Evolutionary conservation across 805 yeast species (phyloP).

Genomic region (Tetrapisispora nanseiensis): DNA sequence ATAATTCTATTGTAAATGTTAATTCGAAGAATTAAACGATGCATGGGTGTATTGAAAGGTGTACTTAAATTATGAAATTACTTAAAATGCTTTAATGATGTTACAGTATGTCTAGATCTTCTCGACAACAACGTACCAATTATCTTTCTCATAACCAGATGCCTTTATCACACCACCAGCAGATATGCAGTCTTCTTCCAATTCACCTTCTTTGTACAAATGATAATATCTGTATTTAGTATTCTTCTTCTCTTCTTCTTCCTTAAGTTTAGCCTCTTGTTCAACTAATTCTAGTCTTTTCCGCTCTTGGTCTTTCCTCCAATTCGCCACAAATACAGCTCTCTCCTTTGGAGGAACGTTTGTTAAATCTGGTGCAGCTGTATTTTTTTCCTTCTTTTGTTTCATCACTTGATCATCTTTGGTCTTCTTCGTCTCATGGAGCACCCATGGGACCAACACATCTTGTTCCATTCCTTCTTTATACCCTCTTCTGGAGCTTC

Average conservation of each 20-base stretch:
- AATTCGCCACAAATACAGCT: conserved; percentile 16
- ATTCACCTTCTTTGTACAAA: conserved; percentile 74
- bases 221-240: conserved; percentile 85
- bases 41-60: too few relatives aligned
- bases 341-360: conserved; percentile 23
- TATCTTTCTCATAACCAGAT: conserved; percentile 84
- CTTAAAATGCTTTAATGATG: too few relatives aligned
- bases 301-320: conserved; percentile 21
- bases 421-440: conserved; percentile 35
- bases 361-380: conserved; percentile 21
- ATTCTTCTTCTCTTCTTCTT: conserved; percentile 26
- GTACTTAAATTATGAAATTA: too few relatives aligned
- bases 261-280: conserved; percentile 15
- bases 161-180: conserved; percentile 67
- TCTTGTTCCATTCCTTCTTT: conserved; percentile 89
- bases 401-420: conserved; percentile 4
- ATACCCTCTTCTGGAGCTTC: conserved; percentile 78
- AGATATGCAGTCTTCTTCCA: conserved; percentile 52
- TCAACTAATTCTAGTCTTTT: conserved; percentile 14
- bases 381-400: conserved; percentile 4
- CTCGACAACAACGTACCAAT: conserved; percentile 72
- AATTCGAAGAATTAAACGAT: too few relatives aligned
- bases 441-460: conserved; percentile 92
- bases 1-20: too few relatives aligned
- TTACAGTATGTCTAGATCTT: conserved; percentile 14